phyloP scores from a whole-genome alignment of 2,329 filamentous ascomycete species.

The Aspergillus piperis region DNA sequence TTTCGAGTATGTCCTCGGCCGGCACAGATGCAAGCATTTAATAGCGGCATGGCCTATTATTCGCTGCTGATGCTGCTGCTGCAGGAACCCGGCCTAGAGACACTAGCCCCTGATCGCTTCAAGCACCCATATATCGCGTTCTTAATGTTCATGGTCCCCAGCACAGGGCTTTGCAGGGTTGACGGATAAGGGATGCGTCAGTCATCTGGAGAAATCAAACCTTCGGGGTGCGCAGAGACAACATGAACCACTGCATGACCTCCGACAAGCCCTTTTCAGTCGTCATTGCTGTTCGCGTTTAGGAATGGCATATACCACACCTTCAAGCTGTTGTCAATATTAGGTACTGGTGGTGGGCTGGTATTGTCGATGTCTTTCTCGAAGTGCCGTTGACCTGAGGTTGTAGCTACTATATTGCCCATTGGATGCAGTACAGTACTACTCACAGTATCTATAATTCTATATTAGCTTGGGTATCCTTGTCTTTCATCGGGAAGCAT shows the following conservation, averaged over 20 bases:
- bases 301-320: constrained; percentile 42
- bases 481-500: not conserved
- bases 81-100: not conserved
- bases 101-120: not conserved
- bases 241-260: not conserved
- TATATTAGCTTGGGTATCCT: not conserved
- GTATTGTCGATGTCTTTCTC: constrained; percentile 22
- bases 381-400: constrained; percentile 48
- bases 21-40: not conserved
- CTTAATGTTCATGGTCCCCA: too few relatives aligned
- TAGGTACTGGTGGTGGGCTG: not conserved
- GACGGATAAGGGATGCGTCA: not conserved
- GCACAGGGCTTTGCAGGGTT: too few relatives aligned
- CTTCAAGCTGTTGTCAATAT: constrained; percentile 42
- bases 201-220: too few relatives aligned
- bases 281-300: not conserved
- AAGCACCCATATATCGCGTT: not conserved
- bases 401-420: constrained; percentile 52
- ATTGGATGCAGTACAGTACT: constrained; percentile 50
- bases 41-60: not conserved
- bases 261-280: not conserved
- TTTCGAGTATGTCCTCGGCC: not conserved
- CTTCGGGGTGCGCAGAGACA: not conserved
- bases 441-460: constrained; percentile 47
- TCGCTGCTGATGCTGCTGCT: not conserved